Percentiles rank a stretch among this genome's conserved stretches.
These are phyloP conservation scores for Penicillium sp. DNA, from an alignment of 2,329 filamentous ascomycete genomes.

Conservation along the genomic window DNA sequence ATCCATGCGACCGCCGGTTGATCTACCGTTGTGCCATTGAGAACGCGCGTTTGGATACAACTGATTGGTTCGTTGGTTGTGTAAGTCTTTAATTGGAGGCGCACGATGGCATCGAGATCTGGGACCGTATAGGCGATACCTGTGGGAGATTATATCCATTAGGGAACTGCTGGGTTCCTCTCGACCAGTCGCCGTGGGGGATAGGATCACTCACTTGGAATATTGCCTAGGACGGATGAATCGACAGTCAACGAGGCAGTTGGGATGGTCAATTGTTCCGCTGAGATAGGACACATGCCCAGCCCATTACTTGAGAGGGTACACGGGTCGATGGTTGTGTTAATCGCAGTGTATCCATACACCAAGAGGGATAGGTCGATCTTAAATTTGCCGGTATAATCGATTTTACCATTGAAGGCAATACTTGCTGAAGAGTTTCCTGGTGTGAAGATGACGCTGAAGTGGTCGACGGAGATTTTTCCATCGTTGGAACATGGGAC, in stretches of 20 bases:
- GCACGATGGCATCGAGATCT: conserved; percentile 40
- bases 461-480: conserved; percentile 17
- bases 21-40: conserved; percentile 59
- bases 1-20: conserved; percentile 85
- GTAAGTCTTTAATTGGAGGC: conserved; percentile 11
- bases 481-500: conserved; percentile 18
- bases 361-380: conserved; percentile 75
- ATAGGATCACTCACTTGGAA: background rate
- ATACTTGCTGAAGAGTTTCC: conserved; percentile 44
- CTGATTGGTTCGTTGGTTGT: conserved; percentile 3
- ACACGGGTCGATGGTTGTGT: conserved; percentile 73
- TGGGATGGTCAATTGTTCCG: background rate
- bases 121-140: conserved; percentile 84
- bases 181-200: background rate
- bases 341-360: conserved; percentile 75
- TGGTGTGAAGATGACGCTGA: conserved; percentile 42
- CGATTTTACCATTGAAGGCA: conserved; percentile 78
- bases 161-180: background rate
- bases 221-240: background rate
- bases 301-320: conserved; percentile 44
- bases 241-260: background rate
- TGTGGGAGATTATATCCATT: conserved; percentile 23
- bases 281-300: conserved; percentile 31
- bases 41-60: conserved; percentile 39
- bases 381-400: conserved; percentile 75